Evolutionary conservation across 2,329 filamentous ascomycete species (phyloP).

Genomic region (Cryphonectria radicalis): DNA sequence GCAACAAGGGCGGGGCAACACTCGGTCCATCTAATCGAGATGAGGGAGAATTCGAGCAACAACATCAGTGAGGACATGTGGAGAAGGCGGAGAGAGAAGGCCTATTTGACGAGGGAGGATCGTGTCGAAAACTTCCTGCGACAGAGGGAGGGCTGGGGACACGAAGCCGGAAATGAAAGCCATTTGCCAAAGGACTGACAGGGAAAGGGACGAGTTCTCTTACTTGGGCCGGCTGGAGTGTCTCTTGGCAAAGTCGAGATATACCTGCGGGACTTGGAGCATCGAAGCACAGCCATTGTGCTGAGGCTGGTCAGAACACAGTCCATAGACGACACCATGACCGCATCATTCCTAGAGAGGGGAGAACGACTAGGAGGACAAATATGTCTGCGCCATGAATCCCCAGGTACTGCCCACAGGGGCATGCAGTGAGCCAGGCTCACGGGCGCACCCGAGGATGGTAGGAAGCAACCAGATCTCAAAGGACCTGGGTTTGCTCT

Average conservation of each 20-base stretch:
- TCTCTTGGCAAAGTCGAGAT: not conserved
- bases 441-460: not conserved
- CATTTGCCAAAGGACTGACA: constrained; percentile 21
- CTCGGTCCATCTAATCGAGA: constrained; percentile 66
- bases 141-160: constrained; percentile 61
- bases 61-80: constrained; percentile 66
- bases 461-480: constrained; percentile 19
- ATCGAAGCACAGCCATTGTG: not conserved
- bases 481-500: constrained; percentile 25
- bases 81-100: constrained; percentile 56
- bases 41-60: constrained; percentile 67
- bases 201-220: not conserved
- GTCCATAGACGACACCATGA: constrained; percentile 11
- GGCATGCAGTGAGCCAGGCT: not conserved
- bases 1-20: constrained; percentile 69
- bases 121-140: constrained; percentile 79
- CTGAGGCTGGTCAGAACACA: constrained; percentile 7
- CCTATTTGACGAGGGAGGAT: constrained; percentile 60
- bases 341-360: constrained; percentile 8
- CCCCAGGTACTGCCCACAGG: not conserved
- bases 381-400: not conserved
- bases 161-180: constrained; percentile 24
- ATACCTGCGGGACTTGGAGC: no score
- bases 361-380: not conserved
- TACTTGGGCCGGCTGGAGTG: not conserved